A percentile compares a stretch with the other conserved stretches of the same genome.
Conservation (phyloP, 1,284 basidiomycete species). For the Somion occarium region DNA sequence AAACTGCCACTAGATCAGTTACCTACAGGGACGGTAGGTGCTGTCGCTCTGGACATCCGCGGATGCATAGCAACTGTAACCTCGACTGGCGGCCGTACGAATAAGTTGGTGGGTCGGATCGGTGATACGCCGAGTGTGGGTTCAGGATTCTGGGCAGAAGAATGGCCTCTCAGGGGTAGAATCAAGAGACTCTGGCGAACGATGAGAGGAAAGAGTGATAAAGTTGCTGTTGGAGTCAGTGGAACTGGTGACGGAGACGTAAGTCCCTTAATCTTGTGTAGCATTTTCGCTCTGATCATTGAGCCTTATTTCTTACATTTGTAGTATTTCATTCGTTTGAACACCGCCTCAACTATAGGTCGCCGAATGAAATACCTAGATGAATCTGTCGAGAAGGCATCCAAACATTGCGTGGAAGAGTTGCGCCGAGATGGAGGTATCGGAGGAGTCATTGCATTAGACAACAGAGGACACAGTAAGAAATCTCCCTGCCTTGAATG, state of each 20-base stretch:
- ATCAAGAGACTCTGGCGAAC: constrained; percentile 37
- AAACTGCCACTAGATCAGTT: constrained; percentile 46
- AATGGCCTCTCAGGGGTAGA: constrained; percentile 51
- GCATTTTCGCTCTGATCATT: constrained; percentile 9
- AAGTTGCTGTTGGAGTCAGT: constrained; percentile 66
- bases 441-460: constrained; percentile 71
- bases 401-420: constrained; percentile 50
- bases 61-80: constrained; percentile 73
- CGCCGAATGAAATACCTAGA: constrained; percentile 59
- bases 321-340: constrained; percentile 74
- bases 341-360: constrained; percentile 62
- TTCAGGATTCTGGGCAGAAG: constrained; percentile 77
- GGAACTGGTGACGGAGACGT: constrained; percentile 85
- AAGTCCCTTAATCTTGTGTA: constrained; percentile 10
- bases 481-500: neutral
- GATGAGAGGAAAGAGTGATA: constrained; percentile 30
- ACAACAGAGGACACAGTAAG: constrained; percentile 54
- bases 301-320: no score
- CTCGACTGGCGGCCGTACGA: constrained; percentile 78
- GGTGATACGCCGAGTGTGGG: constrained; percentile 81
- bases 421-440: constrained; percentile 51
- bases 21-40: constrained; percentile 79
- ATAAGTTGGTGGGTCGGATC: constrained; percentile 76
- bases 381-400: constrained; percentile 53
- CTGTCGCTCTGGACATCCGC: constrained; percentile 69